Evolutionary conservation across 208 protist genomes (phyloP).

Genomic region (Leptomonas seymouri): DNA sequence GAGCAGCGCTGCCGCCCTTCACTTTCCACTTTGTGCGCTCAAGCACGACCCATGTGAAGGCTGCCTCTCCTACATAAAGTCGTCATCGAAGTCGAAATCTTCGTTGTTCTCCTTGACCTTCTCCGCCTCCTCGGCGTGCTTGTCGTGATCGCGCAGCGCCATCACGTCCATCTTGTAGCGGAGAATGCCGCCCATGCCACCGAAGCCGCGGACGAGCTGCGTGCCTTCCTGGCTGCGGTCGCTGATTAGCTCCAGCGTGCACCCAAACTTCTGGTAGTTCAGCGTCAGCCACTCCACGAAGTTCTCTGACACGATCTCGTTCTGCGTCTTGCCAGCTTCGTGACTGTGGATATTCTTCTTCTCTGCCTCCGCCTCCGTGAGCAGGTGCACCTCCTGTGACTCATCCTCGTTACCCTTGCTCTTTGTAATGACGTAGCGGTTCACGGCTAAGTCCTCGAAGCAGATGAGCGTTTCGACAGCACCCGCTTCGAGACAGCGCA

Average conservation of each 20-base stretch:
- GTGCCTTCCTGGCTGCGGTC: constrained; percentile 97
- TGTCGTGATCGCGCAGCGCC: constrained; percentile 88
- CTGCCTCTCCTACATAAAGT: constrained; percentile 69
- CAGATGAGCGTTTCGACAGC: constrained; percentile 99
- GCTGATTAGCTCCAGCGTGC: constrained; percentile 94
- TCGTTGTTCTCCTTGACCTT: constrained; percentile 64
- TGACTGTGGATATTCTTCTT: constrained; percentile 84
- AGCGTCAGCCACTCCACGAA: constrained; percentile 99
- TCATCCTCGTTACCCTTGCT: constrained; percentile 86
- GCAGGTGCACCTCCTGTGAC: constrained; percentile 49
- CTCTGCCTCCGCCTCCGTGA: constrained; percentile 78
- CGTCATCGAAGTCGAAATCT: constrained; percentile 93
- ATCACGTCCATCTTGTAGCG: constrained; percentile 92
- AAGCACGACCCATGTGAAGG: constrained; percentile 1
- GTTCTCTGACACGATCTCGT: constrained; percentile 90
- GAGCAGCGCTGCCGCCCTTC: background rate
- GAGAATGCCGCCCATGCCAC: constrained; percentile 96
- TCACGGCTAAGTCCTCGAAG: constrained; percentile 97
- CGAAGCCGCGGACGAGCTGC: constrained; percentile 98
- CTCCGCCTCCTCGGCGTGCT: constrained; percentile 73
- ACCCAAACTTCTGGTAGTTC: constrained; percentile 99
- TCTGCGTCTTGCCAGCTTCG: constrained; percentile 83
- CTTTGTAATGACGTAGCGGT: constrained; percentile 89
- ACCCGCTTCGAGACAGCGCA: constrained; percentile 97
- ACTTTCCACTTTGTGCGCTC: background rate